Evolutionary conservation across 495 filamentous ascomycete genomes (phyloP).

Genomic region (Penicillium maclennaniae): DNA sequence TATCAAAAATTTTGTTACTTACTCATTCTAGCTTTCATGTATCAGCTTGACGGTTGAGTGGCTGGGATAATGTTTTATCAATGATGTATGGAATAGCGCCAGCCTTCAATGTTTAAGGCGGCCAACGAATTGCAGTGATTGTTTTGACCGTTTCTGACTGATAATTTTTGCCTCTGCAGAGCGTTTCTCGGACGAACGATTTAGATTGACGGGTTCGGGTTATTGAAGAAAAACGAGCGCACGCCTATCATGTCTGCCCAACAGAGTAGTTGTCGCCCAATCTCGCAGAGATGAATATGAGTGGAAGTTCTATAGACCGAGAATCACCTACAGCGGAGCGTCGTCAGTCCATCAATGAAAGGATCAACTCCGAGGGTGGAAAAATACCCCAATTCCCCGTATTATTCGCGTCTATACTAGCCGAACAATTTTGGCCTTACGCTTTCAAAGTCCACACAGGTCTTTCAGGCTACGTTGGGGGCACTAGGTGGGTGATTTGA

Average conservation of each 20-base stretch:
- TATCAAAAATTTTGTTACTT: neutral
- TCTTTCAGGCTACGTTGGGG: too few species aligned
- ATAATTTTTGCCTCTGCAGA: neutral
- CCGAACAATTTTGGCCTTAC: too few species aligned
- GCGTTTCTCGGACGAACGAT: neutral
- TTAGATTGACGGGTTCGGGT: neutral
- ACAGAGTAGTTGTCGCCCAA: too few species aligned
- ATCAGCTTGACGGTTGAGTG: neutral
- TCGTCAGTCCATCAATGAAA: too few species aligned
- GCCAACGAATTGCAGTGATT: neutral
- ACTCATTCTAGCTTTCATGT: neutral
- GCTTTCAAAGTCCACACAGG: too few species aligned
- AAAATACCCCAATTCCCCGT: too few species aligned
- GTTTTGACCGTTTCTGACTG: neutral
- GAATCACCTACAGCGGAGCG: too few species aligned
- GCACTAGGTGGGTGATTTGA: too few species aligned
- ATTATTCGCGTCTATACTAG: too few species aligned
- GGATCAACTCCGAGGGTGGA: too few species aligned
- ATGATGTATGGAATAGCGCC: conserved; percentile 1
- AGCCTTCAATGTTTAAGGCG: neutral
- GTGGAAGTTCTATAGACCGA: too few species aligned
- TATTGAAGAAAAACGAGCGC: neutral
- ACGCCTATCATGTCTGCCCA: neutral
- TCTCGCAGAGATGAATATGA: too few species aligned
- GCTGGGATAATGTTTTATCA: conserved; percentile 1